Evolutionary conservation across 257 asterid species (phyloP).

Genomic region (Schizonepeta tenuifolia): DNA sequence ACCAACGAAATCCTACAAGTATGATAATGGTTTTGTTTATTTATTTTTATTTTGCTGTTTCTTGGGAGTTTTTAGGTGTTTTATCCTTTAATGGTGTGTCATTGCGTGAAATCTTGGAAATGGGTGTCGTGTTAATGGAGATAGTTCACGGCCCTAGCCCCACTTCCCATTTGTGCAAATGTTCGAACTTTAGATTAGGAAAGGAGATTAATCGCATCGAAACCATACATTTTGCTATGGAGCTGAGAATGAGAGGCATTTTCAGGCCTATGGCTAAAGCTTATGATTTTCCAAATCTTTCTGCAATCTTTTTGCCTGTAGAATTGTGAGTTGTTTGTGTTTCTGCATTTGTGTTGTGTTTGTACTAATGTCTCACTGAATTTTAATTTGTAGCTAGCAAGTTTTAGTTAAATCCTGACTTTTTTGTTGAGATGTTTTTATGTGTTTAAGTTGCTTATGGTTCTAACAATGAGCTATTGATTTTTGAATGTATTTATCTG

Average conservation of each 20-base stretch:
- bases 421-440: background rate
- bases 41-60: background rate
- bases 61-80: background rate
- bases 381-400: background rate
- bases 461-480: background rate
- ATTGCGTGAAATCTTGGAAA: background rate
- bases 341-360: background rate
- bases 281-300: background rate
- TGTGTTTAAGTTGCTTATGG: background rate
- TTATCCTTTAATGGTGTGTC: background rate
- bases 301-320: background rate
- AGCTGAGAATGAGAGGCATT: background rate
- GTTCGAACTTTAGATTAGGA: background rate
- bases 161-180: background rate
- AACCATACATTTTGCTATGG: background rate
- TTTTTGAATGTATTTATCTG: background rate
- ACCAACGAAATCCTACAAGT: slow-evolving; percentile 39
- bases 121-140: background rate
- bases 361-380: background rate
- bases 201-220: background rate
- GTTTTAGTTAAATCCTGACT: no score
- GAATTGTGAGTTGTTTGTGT: background rate
- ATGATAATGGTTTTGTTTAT: slow-evolving; percentile 28
- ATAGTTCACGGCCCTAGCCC: background rate
- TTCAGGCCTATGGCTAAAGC: background rate